Conservation (phyloP, 2,329 filamentous ascomycete genomes). For the Curvularia spicifera region DNA sequence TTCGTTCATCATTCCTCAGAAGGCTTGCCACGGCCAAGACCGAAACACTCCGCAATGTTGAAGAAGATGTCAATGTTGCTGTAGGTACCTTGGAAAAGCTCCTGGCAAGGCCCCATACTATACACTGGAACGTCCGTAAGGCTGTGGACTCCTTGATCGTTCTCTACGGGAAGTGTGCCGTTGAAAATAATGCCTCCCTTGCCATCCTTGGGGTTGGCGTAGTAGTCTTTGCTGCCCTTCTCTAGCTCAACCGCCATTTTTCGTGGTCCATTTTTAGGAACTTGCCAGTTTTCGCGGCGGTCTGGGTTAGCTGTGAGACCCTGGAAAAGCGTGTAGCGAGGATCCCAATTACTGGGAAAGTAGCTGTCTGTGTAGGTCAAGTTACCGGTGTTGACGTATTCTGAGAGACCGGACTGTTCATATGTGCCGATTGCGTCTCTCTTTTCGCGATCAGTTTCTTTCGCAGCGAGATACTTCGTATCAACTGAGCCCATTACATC, state of each 20-base stretch:
- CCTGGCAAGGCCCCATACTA: conserved; percentile 78
- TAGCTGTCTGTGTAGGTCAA: conserved; percentile 68
- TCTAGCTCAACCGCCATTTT: too few relatives aligned
- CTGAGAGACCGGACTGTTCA: conserved; percentile 73
- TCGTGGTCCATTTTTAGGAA: too few relatives aligned
- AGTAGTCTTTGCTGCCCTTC: conserved; percentile 61
- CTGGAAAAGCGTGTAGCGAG: conserved; percentile 78
- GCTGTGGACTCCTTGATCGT: conserved; percentile 61
- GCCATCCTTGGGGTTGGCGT: conserved; percentile 71
- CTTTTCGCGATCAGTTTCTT: conserved; percentile 72
- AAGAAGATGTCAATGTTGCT: conserved; percentile 77
- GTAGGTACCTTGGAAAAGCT: conserved; percentile 73
- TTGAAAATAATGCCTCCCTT: conserved; percentile 74
- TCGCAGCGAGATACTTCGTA: conserved; percentile 73
- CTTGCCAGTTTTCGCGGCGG: conserved; percentile 75
- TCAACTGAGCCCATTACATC: conserved; percentile 85
- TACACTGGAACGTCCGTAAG: conserved; percentile 64
- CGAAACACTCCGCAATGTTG: conserved; percentile 73
- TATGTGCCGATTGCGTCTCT: conserved; percentile 78
- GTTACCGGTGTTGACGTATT: conserved; percentile 71
- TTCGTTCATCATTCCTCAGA: not conserved
- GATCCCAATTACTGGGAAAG: conserved; percentile 86
- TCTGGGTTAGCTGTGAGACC: conserved; percentile 77
- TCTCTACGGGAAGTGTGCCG: conserved; percentile 70
- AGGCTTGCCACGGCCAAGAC: conserved; percentile 40